Conservation (phyloP, 1,284 basidiomycete species). For the Salmacisia buchloeana region DNA sequence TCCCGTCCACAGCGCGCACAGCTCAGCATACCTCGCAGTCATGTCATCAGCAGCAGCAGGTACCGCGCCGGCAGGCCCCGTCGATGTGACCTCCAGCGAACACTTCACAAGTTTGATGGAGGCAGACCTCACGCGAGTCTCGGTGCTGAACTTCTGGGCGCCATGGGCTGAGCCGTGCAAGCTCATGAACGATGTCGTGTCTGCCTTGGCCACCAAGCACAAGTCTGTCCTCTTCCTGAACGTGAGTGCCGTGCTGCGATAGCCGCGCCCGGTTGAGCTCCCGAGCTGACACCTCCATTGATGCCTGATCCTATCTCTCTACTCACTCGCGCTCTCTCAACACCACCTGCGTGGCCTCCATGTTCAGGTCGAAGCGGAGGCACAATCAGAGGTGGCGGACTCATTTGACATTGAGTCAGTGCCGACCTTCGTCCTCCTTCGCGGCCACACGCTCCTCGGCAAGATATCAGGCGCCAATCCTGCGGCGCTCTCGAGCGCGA, state of each 20-base stretch:
- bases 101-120: slow-evolving; percentile 42
- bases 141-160: slow-evolving; percentile 50
- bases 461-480: slow-evolving; percentile 80
- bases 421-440: slow-evolving; percentile 76
- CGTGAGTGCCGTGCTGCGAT: too few species aligned
- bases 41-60: neutral
- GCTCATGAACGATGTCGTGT: slow-evolving; percentile 47
- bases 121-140: slow-evolving; percentile 40
- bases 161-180: slow-evolving; percentile 50
- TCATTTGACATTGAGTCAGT: slow-evolving; percentile 89
- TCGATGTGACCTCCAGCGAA: slow-evolving; percentile 46
- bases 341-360: neutral
- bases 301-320: neutral
- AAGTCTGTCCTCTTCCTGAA: slow-evolving; percentile 67
- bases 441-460: slow-evolving; percentile 79
- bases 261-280: neutral
- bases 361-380: slow-evolving; percentile 79
- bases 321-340: neutral
- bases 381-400: slow-evolving; percentile 79
- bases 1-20: neutral
- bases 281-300: neutral
- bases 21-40: neutral
- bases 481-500: slow-evolving; percentile 61
- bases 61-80: too few species aligned
- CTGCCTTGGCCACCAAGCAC: slow-evolving; percentile 64